These are phyloP conservation scores for Graphilbum fragrans DNA, from an alignment of 2,329 filamentous ascomycete species.

Conservation along the genomic window DNA sequence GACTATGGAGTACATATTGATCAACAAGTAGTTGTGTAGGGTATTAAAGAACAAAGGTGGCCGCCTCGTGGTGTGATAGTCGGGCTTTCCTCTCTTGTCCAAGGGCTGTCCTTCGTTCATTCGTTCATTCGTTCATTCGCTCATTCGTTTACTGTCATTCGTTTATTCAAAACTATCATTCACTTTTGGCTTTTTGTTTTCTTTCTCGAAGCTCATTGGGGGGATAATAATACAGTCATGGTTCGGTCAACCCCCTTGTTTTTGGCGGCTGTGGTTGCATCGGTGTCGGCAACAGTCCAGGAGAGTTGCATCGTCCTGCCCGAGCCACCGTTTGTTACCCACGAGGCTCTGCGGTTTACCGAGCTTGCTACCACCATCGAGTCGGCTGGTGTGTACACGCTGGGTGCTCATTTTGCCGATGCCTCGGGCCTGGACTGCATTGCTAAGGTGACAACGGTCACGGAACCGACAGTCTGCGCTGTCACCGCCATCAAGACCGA, in stretches of 20 bases:
- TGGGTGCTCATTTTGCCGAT: constrained; percentile 1
- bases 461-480: not conserved
- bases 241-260: not conserved
- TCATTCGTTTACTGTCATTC: too few relatives aligned
- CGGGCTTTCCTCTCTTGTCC: too few relatives aligned
- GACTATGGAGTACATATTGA: too few relatives aligned
- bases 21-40: too few relatives aligned
- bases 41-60: too few relatives aligned
- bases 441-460: not conserved
- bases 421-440: constrained; percentile 2
- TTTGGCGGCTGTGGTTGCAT: not conserved
- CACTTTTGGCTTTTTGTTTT: too few relatives aligned
- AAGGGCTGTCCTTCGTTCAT: too few relatives aligned
- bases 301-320: not conserved
- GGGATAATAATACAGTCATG: too few relatives aligned
- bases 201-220: too few relatives aligned
- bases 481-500: not conserved
- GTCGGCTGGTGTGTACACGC: not conserved
- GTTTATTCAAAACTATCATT: too few relatives aligned
- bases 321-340: not conserved
- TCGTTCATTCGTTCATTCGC: too few relatives aligned
- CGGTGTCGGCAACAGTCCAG: not conserved
- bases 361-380: not conserved
- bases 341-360: not conserved
- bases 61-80: too few relatives aligned